Conservation (phyloP, 140 eudicot genomes). For the Flaveria floridana region DNA sequence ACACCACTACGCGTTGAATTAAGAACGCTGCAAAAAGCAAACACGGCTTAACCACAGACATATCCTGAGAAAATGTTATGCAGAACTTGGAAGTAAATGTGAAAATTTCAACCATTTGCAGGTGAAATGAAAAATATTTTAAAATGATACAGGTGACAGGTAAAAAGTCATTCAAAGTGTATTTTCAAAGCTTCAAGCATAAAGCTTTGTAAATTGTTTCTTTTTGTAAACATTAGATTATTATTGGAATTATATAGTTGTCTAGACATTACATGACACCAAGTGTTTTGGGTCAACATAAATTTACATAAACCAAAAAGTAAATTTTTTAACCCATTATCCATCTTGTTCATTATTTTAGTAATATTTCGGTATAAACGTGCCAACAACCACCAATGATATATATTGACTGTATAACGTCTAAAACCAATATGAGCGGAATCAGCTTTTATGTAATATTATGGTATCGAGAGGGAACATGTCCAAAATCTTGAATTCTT, state of each 20-base stretch:
- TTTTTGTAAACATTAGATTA: too few relatives aligned
- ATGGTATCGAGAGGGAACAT: not conserved
- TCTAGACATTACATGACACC: too few relatives aligned
- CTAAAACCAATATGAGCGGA: not conserved
- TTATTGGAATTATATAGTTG: too few relatives aligned
- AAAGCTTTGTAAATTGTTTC: too few relatives aligned
- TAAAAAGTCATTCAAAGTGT: not conserved
- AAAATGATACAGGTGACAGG: not conserved
- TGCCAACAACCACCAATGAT: not conserved
- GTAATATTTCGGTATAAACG: not conserved
- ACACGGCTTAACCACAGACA: not conserved
- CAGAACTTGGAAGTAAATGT: not conserved
- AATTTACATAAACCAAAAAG: too few relatives aligned
- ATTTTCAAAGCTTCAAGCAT: too few relatives aligned
- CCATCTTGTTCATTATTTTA: not conserved
- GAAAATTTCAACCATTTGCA: not conserved
- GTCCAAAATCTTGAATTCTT: not conserved
- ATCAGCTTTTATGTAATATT: not conserved
- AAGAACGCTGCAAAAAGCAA: slow-evolving; percentile 24
- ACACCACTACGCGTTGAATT: not conserved
- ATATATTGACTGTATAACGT: not conserved
- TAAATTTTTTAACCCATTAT: not conserved
- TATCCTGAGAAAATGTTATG: slow-evolving; percentile 2
- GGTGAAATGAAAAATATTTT: not conserved
- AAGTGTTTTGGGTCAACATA: not conserved